A percentile compares a stretch with the other conserved stretches of the same genome.
These are phyloP conservation scores for Aspergillus leporis DNA, from an alignment of 495 filamentous ascomycete genomes.

Conservation along the genomic window DNA sequence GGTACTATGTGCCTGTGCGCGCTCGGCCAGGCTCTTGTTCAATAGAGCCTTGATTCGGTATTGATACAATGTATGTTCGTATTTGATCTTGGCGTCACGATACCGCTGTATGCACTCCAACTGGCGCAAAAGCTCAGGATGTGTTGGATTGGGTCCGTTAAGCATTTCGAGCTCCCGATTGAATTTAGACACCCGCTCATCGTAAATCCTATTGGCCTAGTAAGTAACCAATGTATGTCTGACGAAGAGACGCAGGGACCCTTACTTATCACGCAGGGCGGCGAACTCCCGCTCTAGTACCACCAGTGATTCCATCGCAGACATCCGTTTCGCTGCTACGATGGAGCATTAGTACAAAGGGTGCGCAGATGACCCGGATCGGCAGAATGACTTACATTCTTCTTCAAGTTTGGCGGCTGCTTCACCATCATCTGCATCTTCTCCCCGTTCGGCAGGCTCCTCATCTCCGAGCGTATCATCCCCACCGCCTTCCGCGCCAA, in stretches of 20 bases:
- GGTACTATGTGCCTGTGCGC: constrained; percentile 80
- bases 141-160: constrained; percentile 69
- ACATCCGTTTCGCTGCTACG: constrained; percentile 74
- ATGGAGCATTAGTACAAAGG: constrained; percentile 39
- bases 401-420: constrained; percentile 52
- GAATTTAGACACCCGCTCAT: constrained; percentile 78
- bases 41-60: constrained; percentile 72
- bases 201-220: constrained; percentile 64
- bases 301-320: constrained; percentile 75
- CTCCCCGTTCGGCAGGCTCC: constrained; percentile 43
- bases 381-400: constrained; percentile 62
- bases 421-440: constrained; percentile 44
- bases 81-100: constrained; percentile 73
- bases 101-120: constrained; percentile 79
- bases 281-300: constrained; percentile 83
- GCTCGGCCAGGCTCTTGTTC: constrained; percentile 72
- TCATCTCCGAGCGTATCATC: constrained; percentile 48
- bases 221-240: constrained; percentile 15
- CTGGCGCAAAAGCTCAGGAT: constrained; percentile 85
- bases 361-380: neutral
- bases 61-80: constrained; percentile 68
- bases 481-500: constrained; percentile 32
- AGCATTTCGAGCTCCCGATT: constrained; percentile 85
- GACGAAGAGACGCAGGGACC: neutral
- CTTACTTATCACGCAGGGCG: constrained; percentile 82